These are phyloP conservation scores for Epichloe festucae DNA, from an alignment of 2,329 filamentous ascomycete species.

Conservation along the genomic window DNA sequence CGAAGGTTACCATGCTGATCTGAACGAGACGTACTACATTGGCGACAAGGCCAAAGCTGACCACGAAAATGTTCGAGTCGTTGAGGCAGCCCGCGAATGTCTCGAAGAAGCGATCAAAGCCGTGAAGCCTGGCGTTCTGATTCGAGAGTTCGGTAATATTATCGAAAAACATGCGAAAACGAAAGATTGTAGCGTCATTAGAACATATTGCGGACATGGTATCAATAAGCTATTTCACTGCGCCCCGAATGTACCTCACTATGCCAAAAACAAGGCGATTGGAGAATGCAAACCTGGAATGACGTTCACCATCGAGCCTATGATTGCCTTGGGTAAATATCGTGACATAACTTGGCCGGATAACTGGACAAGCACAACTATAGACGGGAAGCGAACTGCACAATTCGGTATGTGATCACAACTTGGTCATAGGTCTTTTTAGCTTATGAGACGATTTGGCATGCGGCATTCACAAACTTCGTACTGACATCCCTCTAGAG, in stretches of 20 bases:
- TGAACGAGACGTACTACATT: constrained; percentile 98
- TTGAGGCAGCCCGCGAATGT: constrained; percentile 81
- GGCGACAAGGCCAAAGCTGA: constrained; percentile 76
- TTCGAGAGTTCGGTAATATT: constrained; percentile 84
- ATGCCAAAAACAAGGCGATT: constrained; percentile 96
- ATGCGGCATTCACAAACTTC: neutral
- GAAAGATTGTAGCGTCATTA: constrained; percentile 76
- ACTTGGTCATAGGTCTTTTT: neutral
- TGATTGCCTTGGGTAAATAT: constrained; percentile 89
- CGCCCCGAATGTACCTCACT: constrained; percentile 89
- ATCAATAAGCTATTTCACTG: constrained; percentile 91
- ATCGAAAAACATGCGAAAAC: constrained; percentile 93
- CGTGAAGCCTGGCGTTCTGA: constrained; percentile 84
- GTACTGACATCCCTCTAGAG: constrained; percentile 31
- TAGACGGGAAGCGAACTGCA: constrained; percentile 78
- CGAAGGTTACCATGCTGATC: constrained; percentile 85
- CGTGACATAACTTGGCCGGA: constrained; percentile 95
- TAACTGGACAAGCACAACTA: constrained; percentile 93
- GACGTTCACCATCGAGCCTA: constrained; percentile 98
- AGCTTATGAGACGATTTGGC: neutral
- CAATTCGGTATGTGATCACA: constrained; percentile 63
- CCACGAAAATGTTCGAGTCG: constrained; percentile 76
- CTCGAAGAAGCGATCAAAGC: constrained; percentile 81
- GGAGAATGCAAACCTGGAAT: constrained; percentile 90
- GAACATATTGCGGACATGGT: constrained; percentile 92